These are phyloP conservation scores for Cryptomeria japonica DNA, from an alignment of 75 land plant genomes.

Conservation along the genomic window DNA sequence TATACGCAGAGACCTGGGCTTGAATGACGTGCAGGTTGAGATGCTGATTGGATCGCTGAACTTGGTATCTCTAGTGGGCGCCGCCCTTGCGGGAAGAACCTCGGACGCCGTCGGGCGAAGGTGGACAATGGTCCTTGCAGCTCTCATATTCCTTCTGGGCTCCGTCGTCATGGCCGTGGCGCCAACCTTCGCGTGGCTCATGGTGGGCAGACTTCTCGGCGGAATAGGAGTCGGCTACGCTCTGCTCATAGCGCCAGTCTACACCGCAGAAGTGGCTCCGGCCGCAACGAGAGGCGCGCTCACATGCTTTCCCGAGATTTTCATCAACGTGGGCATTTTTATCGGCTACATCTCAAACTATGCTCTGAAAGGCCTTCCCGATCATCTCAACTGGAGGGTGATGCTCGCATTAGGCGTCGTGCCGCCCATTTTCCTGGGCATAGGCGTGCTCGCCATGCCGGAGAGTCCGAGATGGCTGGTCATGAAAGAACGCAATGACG, in stretches of 20 bases:
- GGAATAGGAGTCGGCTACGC: constrained; percentile 91
- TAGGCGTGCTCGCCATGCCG: constrained; percentile 73
- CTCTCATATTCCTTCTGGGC: constrained; percentile 68
- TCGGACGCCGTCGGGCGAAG: constrained; percentile 83
- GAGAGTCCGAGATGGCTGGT: constrained; percentile 96
- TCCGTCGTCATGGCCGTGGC: constrained; percentile 76
- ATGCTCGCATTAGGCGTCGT: constrained; percentile 80
- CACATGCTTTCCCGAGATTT: constrained; percentile 77
- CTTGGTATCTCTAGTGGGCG: constrained; percentile 65
- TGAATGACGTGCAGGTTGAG: constrained; percentile 57
- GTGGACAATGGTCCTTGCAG: constrained; percentile 77
- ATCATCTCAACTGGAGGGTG: constrained; percentile 56
- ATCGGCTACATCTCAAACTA: constrained; percentile 76
- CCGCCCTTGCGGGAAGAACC: constrained; percentile 63
- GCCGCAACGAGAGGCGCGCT: constrained; percentile 63
- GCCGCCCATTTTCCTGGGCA: constrained; percentile 55
- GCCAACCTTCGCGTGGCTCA: constrained; percentile 49
- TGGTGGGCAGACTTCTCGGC: constrained; percentile 64
- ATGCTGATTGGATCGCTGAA: constrained; percentile 68
- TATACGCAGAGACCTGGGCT: constrained; percentile 55
- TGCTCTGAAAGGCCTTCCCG: constrained; percentile 49
- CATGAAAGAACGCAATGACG: constrained; percentile 49
- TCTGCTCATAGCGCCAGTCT: constrained; percentile 86
- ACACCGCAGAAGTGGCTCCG: constrained; percentile 82
- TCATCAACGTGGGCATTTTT: constrained; percentile 78